Evolutionary conservation across 208 protist species (phyloP).

Genomic region (Tritrichomonas foetus): DNA sequence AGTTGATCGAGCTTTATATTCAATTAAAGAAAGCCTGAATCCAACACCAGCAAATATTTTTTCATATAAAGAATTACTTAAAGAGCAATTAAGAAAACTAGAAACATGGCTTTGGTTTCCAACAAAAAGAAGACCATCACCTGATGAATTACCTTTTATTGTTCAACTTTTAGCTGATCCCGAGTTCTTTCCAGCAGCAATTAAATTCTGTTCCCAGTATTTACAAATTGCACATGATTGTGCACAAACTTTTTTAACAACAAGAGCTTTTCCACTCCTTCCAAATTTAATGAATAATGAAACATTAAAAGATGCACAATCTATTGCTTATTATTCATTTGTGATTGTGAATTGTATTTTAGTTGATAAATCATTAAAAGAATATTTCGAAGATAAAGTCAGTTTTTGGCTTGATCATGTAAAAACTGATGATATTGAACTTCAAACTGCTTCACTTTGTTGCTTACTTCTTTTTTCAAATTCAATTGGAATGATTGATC

Average conservation of each 20-base stretch:
- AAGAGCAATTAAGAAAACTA: not conserved
- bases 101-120: not conserved
- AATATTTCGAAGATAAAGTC: not conserved
- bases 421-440: not conserved
- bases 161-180: not conserved
- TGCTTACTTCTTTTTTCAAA: not conserved
- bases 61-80: not conserved
- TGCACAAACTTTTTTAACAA: not conserved
- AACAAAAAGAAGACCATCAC: not conserved
- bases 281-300: not conserved
- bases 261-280: not conserved
- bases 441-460: not conserved
- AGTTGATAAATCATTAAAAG: not conserved
- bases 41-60: not conserved
- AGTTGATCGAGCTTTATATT: not conserved
- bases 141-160: not conserved
- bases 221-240: not conserved
- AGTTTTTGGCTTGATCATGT: not conserved
- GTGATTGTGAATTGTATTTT: not conserved
- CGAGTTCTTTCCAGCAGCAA: not conserved
- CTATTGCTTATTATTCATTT: not conserved
- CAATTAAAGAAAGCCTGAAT: not conserved
- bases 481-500: not conserved
- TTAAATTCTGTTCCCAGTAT: not conserved
- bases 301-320: not conserved